These are phyloP conservation scores for Barnettozyma pratensis DNA, from an alignment of 805 yeast genomes.

Conservation along the genomic window DNA sequence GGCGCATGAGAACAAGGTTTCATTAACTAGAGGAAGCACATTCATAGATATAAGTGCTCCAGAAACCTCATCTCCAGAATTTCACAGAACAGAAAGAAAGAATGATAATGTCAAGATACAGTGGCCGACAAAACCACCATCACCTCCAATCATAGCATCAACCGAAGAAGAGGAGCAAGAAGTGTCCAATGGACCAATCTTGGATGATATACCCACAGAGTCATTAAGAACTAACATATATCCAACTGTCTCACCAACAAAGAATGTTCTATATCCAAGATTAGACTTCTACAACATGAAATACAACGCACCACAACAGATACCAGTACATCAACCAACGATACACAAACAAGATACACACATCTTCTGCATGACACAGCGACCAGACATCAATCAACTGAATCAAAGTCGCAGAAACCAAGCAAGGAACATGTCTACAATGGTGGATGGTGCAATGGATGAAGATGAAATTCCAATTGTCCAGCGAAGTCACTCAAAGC, in stretches of 20 bases:
- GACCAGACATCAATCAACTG: conserved; percentile 10
- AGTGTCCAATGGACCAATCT: too few relatives aligned
- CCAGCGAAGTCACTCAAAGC: conserved; percentile 9
- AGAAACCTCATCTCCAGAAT: conserved; percentile 26
- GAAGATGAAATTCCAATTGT: background rate
- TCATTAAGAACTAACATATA: background rate
- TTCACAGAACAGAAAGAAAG: conserved; percentile 23
- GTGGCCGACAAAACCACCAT: background rate
- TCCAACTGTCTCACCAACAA: background rate
- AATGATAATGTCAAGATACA: background rate
- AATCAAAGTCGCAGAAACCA: background rate
- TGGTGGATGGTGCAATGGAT: conserved; percentile 1
- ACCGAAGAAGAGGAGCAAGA: background rate
- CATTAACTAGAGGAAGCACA: background rate
- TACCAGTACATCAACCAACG: background rate
- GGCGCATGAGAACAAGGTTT: background rate
- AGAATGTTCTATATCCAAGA: background rate
- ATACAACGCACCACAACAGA: background rate
- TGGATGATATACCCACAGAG: too few relatives aligned
- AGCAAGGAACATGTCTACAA: conserved; percentile 2
- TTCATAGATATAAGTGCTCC: conserved; percentile 13
- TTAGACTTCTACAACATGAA: background rate
- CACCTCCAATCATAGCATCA: conserved; percentile 4
- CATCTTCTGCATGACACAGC: conserved; percentile 29
- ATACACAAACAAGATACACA: conserved; percentile 3